phyloP scores from a whole-genome alignment of 2,329 filamentous ascomycete species.

The Acephala macrosclerotiorum region DNA sequence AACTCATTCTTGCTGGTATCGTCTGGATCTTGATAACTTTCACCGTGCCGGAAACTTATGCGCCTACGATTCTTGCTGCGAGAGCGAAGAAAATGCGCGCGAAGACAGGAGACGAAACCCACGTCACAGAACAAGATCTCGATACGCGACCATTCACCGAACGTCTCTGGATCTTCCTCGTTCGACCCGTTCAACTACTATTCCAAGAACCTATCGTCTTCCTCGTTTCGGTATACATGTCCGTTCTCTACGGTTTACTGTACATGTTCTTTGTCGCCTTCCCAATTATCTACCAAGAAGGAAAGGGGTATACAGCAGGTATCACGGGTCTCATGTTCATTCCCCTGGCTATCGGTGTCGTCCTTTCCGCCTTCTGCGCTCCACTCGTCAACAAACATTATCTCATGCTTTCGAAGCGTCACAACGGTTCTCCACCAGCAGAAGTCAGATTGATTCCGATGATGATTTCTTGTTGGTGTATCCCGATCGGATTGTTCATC shows the following conservation, averaged over 20 bases:
- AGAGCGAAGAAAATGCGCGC: slow-evolving; percentile 77
- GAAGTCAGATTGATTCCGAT: slow-evolving; percentile 84
- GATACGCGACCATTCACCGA: slow-evolving; percentile 74
- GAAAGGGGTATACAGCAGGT: slow-evolving; percentile 79
- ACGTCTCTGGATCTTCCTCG: slow-evolving; percentile 74
- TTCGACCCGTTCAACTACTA: slow-evolving; percentile 85
- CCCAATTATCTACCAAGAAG: slow-evolving; percentile 72
- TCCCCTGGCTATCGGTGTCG: slow-evolving; percentile 78
- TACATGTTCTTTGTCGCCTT: slow-evolving; percentile 59
- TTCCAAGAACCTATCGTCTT: slow-evolving; percentile 87
- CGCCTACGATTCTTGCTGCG: slow-evolving; percentile 75
- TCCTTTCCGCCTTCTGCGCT: slow-evolving; percentile 70
- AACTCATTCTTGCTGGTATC: slow-evolving; percentile 75
- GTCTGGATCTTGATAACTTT: slow-evolving; percentile 82
- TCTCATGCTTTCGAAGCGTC: slow-evolving; percentile 64
- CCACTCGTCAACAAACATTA: slow-evolving; percentile 86
- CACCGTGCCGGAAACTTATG: slow-evolving; percentile 90
- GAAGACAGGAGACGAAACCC: slow-evolving; percentile 68
- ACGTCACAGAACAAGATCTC: slow-evolving; percentile 83
- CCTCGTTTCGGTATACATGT: slow-evolving; percentile 86
- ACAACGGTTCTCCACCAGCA: slow-evolving; percentile 77
- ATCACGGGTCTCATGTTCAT: slow-evolving; percentile 89
- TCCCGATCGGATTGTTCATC: slow-evolving; percentile 71
- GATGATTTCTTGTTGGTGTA: slow-evolving; percentile 79
- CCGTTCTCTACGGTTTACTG: slow-evolving; percentile 61